phyloP scores from a whole-genome alignment of 1,284 basidiomycete genomes.

The Phenoliferia sp. region DNA sequence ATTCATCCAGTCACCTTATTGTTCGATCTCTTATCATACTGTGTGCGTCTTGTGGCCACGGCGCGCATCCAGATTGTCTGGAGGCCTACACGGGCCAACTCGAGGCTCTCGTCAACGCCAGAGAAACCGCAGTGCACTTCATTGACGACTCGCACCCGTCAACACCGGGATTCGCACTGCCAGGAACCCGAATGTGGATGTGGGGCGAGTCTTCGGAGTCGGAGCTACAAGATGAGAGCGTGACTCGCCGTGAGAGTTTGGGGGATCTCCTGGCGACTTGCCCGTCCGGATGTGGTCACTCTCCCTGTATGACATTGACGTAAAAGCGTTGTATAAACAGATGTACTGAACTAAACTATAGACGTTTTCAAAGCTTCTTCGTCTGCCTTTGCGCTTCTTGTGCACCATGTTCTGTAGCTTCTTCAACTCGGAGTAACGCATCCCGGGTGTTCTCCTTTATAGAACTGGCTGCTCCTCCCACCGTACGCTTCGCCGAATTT shows the following conservation, averaged over 20 bases:
- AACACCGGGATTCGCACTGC: constrained; percentile 26
- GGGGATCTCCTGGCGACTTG: constrained; percentile 7
- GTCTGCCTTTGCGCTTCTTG: constrained; percentile 12
- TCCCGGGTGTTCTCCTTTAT: constrained; percentile 2
- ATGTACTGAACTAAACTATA: not conserved
- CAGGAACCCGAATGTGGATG: constrained; percentile 17
- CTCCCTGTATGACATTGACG: constrained; percentile 5
- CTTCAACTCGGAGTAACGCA: constrained; percentile 5
- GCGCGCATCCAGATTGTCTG: constrained; percentile 24
- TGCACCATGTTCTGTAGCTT: constrained; percentile 7
- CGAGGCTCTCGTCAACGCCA: not conserved
- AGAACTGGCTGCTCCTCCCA: not conserved
- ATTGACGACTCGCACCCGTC: constrained; percentile 22
- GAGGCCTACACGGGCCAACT: constrained; percentile 8
- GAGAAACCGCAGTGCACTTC: constrained; percentile 3
- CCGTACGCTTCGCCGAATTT: not conserved
- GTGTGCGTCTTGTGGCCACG: constrained; percentile 30
- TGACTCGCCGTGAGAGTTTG: not conserved
- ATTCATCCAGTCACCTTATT: constrained; percentile 15
- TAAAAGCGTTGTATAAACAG: no score
- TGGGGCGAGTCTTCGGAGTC: constrained; percentile 8
- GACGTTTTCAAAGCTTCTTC: constrained; percentile 6
- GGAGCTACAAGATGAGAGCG: constrained; percentile 1
- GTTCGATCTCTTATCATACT: constrained; percentile 18
- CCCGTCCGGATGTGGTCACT: constrained; percentile 23